Percentiles rank a stretch among this genome's conserved stretches.
These are phyloP conservation scores for Quercus robur DNA, from an alignment of 306 rosid genomes.

Conservation along the genomic window DNA sequence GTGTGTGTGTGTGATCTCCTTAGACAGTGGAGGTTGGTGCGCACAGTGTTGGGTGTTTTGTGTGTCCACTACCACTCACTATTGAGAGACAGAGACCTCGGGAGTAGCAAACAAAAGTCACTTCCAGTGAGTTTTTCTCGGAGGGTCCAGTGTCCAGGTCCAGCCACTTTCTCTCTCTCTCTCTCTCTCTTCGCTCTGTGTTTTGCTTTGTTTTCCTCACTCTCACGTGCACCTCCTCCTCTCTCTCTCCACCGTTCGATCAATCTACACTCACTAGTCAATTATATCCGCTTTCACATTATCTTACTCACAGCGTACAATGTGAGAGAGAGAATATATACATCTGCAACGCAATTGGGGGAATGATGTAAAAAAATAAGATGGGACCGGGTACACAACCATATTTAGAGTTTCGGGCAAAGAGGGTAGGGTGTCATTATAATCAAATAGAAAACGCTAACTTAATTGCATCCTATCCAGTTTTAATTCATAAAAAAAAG, in stretches of 20 bases:
- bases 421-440: too few relatives aligned
- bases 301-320: too few relatives aligned
- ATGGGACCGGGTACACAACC: fast-evolving
- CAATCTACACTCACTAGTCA: too few relatives aligned
- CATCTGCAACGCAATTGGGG: fast-evolving
- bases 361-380: too few relatives aligned
- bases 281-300: too few relatives aligned
- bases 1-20: slow-evolving; percentile 36
- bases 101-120: slow-evolving; percentile 39
- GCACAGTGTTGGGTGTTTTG: slow-evolving; percentile 29
- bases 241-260: slow-evolving; percentile 27
- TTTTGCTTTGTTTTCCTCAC: too few relatives aligned
- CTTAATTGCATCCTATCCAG: too few relatives aligned
- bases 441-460: too few relatives aligned
- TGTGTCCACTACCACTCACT: slow-evolving; percentile 17
- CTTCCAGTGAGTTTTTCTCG: slow-evolving; percentile 57
- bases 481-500: too few relatives aligned
- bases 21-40: slow-evolving; percentile 56
- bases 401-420: too few relatives aligned
- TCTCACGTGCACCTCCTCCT: neutral
- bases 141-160: slow-evolving; percentile 38
- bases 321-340: too few relatives aligned
- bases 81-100: slow-evolving; percentile 44
- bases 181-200: neutral
- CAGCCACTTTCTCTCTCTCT: neutral